These are phyloP conservation scores for Lodderomyces pseudojiufengensis DNA, from an alignment of 1,139 yeast genomes.

Conservation along the genomic window DNA sequence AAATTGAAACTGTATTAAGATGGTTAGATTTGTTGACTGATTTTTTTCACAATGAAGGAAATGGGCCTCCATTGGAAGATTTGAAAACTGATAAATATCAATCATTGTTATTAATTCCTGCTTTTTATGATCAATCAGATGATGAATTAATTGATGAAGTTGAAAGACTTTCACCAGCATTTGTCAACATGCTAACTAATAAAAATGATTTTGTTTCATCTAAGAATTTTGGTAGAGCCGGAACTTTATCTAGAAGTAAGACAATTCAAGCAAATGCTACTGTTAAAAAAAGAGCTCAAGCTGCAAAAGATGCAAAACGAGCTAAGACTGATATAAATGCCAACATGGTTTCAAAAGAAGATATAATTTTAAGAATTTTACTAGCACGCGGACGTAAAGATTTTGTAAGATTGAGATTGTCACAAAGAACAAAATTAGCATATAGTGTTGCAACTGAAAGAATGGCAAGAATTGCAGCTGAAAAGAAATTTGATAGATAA, in stretches of 20 bases:
- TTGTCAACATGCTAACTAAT: constrained; percentile 45
- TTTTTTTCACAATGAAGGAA: constrained; percentile 78
- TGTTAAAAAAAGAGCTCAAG: constrained; percentile 52
- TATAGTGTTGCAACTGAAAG: constrained; percentile 64
- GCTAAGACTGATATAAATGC: constrained; percentile 55
- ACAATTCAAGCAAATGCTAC: constrained; percentile 77
- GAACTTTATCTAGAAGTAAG: constrained; percentile 57
- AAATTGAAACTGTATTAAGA: constrained; percentile 64
- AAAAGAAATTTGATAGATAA: constrained; percentile 24
- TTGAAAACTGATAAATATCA: constrained; percentile 65
- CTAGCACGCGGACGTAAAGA: constrained; percentile 40
- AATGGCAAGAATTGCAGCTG: constrained; percentile 44
- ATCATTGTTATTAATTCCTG: constrained; percentile 60
- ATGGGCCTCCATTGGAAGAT: constrained; percentile 70
- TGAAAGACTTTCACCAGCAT: constrained; percentile 54
- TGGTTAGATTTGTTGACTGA: constrained; percentile 72
- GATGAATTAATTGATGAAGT: constrained; percentile 54
- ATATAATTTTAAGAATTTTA: constrained; percentile 61
- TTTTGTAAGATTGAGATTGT: constrained; percentile 52
- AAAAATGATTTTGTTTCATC: constrained; percentile 32
- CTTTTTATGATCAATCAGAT: constrained; percentile 58
- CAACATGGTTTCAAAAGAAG: constrained; percentile 58
- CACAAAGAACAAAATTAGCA: constrained; percentile 59
- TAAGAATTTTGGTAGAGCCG: constrained; percentile 24
- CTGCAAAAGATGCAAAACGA: constrained; percentile 47